Evolutionary conservation across 495 filamentous ascomycete species (phyloP), one percentile per base, ranked within the genome.

Genomic region (Penicillium argentinense): DNA sequence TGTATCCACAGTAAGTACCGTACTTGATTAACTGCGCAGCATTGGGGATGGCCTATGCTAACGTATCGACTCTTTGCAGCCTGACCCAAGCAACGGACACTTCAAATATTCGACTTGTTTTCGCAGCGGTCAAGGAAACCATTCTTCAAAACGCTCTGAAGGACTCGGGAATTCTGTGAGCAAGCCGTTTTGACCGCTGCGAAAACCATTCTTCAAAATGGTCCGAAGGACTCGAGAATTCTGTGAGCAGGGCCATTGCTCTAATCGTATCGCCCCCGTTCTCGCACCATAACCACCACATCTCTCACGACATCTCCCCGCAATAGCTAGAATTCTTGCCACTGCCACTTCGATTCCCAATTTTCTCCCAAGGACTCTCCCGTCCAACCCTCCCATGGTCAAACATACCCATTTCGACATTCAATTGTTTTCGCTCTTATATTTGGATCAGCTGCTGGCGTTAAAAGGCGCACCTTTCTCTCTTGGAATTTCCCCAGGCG

Each of bases 81-180:
- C 78, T 98, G 38, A 98, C 93, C 24, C 93, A 98, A 84, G 93
- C 93, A 14, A 98, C 93, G 45, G 93, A 98, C 63, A 98, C 93
- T 1, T 95, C 90, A 30, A 98, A 98, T 65, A 96, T 98, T 62
- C 89, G 93, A 28, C 76, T 98, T 13, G 93, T 98, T 25, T 98
- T 98, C 67, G 93, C 93, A 24, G 93, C 93, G 3, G 93, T 98
- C 28, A 98, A 98, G 68, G 93, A 98, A 71, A 98, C 93, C 23
- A 97, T 98, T 52, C 77, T 98, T 34, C 95, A 97, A 69, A 98
- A 97, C 66, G 93, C 93, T 17, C 75, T 98, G 61, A 96, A 93
- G 74, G 93, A 98, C 66, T 97, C 93, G 4, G 93, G 93, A 53
- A 97, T 98, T 66, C 79, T 97, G 62, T 97, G 57, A 53, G 32